Conservation (phyloP, 306 rosid genomes). For the Abrus pulchellus region DNA sequence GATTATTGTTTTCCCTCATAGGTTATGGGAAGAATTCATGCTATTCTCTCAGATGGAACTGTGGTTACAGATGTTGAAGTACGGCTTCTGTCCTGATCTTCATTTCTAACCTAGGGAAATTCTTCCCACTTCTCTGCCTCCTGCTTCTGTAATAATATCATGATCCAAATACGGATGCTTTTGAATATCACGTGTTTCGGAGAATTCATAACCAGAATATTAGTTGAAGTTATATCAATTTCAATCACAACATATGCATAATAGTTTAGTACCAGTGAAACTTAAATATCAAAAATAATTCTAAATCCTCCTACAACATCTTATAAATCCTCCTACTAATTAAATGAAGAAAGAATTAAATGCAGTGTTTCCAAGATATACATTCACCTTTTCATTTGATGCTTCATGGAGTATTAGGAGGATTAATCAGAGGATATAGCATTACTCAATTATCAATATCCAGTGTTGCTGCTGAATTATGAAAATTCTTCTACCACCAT, state of each 20-base stretch:
- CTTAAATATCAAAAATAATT: not conserved
- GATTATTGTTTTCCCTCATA: conserved; percentile 47
- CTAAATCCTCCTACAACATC: too few species aligned
- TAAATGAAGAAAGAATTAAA: too few species aligned
- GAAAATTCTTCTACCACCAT: conserved; percentile 1
- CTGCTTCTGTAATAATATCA: conserved; percentile 13
- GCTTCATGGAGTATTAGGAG: too few species aligned
- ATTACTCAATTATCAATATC: not conserved
- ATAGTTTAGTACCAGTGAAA: not conserved
- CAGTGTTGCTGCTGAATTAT: conserved; percentile 8
- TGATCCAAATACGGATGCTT: conserved; percentile 2
- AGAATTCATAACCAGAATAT: conserved; percentile 1
- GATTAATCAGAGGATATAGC: too few species aligned
- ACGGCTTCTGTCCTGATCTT: conserved; percentile 47
- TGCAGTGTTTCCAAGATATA: too few species aligned
- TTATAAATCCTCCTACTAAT: too few species aligned
- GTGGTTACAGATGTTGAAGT: conserved; percentile 93
- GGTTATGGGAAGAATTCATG: conserved; percentile 97
- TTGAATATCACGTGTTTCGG: conserved; percentile 17
- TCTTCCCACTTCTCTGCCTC: not conserved
- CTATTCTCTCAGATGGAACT: conserved; percentile 88
- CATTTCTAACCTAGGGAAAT: conserved; percentile 2
- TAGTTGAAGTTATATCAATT: not conserved
- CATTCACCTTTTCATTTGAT: too few species aligned
- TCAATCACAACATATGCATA: not conserved